Percentiles rank a stretch among this genome's conserved stretches.
These are phyloP conservation scores for Prunus mume DNA, from an alignment of 306 rosid species.

Conservation along the genomic window DNA sequence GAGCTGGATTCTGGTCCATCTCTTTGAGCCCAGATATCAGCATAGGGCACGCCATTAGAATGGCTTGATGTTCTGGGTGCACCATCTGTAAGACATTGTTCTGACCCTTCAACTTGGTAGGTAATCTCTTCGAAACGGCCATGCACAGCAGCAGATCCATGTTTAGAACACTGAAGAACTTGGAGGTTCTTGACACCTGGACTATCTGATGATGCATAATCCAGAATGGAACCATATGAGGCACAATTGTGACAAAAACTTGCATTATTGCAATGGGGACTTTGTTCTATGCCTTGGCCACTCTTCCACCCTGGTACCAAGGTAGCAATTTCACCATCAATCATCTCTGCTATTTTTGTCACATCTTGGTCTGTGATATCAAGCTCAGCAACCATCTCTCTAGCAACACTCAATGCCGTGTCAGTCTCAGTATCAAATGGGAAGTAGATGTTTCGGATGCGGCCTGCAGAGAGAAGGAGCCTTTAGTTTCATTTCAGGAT, in stretches of 20 bases:
- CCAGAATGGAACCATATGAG: slow-evolving; percentile 43
- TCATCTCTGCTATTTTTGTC: slow-evolving; percentile 78
- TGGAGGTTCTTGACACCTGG: slow-evolving; percentile 59
- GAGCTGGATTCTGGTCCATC: slow-evolving; percentile 48
- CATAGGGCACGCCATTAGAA: slow-evolving; percentile 42
- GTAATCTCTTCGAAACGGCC: slow-evolving; percentile 96
- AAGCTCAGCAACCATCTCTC: slow-evolving; percentile 92
- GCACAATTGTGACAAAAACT: slow-evolving; percentile 58
- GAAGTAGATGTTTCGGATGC: slow-evolving; percentile 89
- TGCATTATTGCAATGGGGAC: slow-evolving; percentile 32
- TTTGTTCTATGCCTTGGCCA: slow-evolving; percentile 42
- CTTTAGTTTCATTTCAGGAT: slow-evolving; percentile 11
- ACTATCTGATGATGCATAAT: slow-evolving; percentile 50
- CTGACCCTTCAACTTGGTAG: slow-evolving; percentile 76
- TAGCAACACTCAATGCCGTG: slow-evolving; percentile 76
- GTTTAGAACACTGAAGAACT: slow-evolving; percentile 72
- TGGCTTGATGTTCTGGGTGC: slow-evolving; percentile 42
- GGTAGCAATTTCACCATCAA: slow-evolving; percentile 63
- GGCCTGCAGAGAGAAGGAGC: slow-evolving; percentile 45
- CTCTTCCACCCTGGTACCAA: slow-evolving; percentile 81
- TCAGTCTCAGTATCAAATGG: slow-evolving; percentile 85
- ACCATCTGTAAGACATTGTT: slow-evolving; percentile 39
- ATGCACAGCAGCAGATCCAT: slow-evolving; percentile 66
- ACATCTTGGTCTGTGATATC: slow-evolving; percentile 85
- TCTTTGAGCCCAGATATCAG: slow-evolving; percentile 85